These are phyloP conservation scores for Calycina herbarum DNA, from an alignment of 2,329 filamentous ascomycete species.

Conservation along the genomic window DNA sequence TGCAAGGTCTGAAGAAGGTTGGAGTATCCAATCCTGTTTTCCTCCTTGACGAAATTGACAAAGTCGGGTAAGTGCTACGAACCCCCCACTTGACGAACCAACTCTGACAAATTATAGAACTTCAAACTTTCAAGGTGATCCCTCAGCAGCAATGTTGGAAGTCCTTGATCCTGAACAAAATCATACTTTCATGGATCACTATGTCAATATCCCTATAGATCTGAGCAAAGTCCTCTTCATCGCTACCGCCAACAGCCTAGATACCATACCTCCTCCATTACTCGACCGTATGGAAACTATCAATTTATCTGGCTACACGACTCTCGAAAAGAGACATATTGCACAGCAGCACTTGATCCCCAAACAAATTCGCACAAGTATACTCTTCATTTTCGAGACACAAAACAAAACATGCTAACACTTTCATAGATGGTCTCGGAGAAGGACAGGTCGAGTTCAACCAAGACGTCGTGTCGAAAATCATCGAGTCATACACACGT, in stretches of 20 bases:
- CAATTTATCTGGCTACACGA: conserved; percentile 90
- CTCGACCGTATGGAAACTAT: conserved; percentile 98
- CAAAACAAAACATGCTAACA: conserved; percentile 23
- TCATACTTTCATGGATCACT: conserved; percentile 91
- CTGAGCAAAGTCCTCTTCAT: conserved; percentile 97
- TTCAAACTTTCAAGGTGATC: conserved; percentile 91
- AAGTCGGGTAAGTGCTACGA: conserved; percentile 59
- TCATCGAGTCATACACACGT: conserved; percentile 94
- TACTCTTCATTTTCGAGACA: conserved; percentile 17
- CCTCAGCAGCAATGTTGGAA: conserved; percentile 95
- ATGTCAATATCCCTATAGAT: conserved; percentile 93
- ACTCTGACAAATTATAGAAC: conserved; percentile 46
- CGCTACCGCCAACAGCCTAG: conserved; percentile 90
- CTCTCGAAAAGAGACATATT: conserved; percentile 94
- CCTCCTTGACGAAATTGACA: conserved; percentile 96
- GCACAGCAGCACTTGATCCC: conserved; percentile 90
- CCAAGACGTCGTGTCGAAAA: conserved; percentile 86
- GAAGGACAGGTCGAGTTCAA: conserved; percentile 74
- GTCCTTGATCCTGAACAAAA: conserved; percentile 98
- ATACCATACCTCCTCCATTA: conserved; percentile 91
- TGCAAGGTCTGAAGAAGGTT: conserved; percentile 91
- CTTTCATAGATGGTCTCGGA: conserved; percentile 63
- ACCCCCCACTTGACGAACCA: background rate
- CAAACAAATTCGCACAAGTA: conserved; percentile 83
- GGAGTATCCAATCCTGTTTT: conserved; percentile 95